These are phyloP conservation scores for Cladophialophora exuberans DNA, from an alignment of 2,329 filamentous ascomycete species.

Conservation along the genomic window DNA sequence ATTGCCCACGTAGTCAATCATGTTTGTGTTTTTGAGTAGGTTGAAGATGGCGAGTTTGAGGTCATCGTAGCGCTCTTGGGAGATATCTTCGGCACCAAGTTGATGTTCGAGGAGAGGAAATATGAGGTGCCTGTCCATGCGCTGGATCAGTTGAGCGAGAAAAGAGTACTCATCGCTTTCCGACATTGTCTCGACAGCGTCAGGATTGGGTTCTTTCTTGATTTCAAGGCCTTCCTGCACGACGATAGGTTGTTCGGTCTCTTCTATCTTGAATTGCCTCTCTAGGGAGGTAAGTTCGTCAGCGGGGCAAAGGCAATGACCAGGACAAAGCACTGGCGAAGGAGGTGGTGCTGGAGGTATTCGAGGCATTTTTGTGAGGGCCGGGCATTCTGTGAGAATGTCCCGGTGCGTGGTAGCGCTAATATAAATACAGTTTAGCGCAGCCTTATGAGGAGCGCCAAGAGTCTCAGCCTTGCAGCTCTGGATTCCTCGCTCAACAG, in stretches of 20 bases:
- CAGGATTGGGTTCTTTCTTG: too few relatives aligned
- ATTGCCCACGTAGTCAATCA: constrained; percentile 96
- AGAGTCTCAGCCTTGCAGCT: constrained; percentile 5
- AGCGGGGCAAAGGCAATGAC: too few relatives aligned
- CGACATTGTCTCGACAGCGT: constrained; percentile 41
- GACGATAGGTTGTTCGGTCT: too few relatives aligned
- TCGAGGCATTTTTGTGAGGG: constrained; percentile 10
- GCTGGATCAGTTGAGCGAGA: constrained; percentile 83
- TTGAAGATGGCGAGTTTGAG: constrained; percentile 87
- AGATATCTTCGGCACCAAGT: constrained; percentile 78
- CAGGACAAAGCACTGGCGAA: too few relatives aligned
- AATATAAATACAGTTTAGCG: neutral
- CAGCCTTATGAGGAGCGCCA: neutral
- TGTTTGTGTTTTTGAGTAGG: constrained; percentile 95
- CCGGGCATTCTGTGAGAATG: neutral
- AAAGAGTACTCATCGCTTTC: constrained; percentile 73
- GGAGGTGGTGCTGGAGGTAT: neutral
- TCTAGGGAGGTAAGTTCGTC: too few relatives aligned
- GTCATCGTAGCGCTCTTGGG: constrained; percentile 63
- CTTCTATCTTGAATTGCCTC: too few relatives aligned
- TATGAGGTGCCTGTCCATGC: constrained; percentile 94
- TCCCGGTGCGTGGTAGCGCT: constrained; percentile 1
- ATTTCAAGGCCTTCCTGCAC: too few relatives aligned
- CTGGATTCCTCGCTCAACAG: neutral
- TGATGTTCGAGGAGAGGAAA: constrained; percentile 96